Evolutionary conservation across 1,139 yeast genomes (phyloP).

Genomic region (Taiozyma onychis): DNA sequence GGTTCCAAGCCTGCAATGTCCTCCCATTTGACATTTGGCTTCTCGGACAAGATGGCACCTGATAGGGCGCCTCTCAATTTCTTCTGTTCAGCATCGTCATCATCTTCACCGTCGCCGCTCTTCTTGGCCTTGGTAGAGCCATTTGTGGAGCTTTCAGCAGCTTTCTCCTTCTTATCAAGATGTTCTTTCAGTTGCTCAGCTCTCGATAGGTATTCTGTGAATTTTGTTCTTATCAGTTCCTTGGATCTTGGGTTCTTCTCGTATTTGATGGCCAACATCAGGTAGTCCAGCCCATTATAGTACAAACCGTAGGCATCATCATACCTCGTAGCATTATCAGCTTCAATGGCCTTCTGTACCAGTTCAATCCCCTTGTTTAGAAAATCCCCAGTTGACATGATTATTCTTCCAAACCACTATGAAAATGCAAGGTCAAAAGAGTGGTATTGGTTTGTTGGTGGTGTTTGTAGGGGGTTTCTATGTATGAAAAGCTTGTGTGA

Average conservation of each 20-base stretch:
- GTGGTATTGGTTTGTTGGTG: background rate
- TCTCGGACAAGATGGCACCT: slow-evolving; percentile 87
- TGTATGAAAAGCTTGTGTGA: no score
- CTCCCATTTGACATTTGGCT: slow-evolving; percentile 90
- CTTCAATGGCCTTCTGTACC: slow-evolving; percentile 91
- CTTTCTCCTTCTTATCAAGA: slow-evolving; percentile 54
- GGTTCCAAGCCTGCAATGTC: slow-evolving; percentile 95
- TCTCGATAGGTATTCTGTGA: slow-evolving; percentile 84
- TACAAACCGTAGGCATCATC: slow-evolving; percentile 94
- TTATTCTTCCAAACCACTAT: background rate
- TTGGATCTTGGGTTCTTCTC: slow-evolving; percentile 89
- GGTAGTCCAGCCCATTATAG: slow-evolving; percentile 88
- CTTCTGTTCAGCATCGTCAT: slow-evolving; percentile 79
- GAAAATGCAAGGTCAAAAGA: background rate
- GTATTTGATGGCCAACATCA: slow-evolving; percentile 93
- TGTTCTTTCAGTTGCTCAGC: slow-evolving; percentile 95
- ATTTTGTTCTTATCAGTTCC: slow-evolving; percentile 81
- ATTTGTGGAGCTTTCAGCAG: slow-evolving; percentile 42
- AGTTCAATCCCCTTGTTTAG: slow-evolving; percentile 89
- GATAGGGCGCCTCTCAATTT: slow-evolving; percentile 88
- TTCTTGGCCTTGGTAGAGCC: slow-evolving; percentile 47
- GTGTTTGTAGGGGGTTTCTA: no score
- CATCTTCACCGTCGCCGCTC: slow-evolving; percentile 40
- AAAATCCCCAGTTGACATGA: slow-evolving; percentile 69
- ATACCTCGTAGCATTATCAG: slow-evolving; percentile 85